phyloP scores from a whole-genome alignment of 805 yeast species.

The Starmerella stigmatis region DNA sequence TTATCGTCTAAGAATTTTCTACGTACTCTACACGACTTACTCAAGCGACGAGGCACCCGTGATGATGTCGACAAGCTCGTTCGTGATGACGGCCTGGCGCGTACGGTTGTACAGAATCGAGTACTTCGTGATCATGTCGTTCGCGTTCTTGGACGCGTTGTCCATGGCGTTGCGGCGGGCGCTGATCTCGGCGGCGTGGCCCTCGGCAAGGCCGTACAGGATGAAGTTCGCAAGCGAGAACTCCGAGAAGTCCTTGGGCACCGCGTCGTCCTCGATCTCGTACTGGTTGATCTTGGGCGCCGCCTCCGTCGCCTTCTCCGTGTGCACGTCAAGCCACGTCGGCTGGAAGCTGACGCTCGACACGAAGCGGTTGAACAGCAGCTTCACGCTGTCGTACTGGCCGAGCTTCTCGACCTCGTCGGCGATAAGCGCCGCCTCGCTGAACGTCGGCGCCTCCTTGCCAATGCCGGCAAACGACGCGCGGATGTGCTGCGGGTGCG shows the following conservation, averaged over 20 bases:
- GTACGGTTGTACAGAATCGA: constrained; percentile 98
- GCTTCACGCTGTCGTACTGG: constrained; percentile 62
- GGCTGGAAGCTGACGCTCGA: constrained; percentile 90
- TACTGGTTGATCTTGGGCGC: constrained; percentile 80
- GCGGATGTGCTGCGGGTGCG: constrained; percentile 56
- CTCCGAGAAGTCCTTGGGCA: constrained; percentile 46
- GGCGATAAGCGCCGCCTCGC: constrained; percentile 79
- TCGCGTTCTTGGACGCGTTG: constrained; percentile 98
- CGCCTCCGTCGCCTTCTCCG: constrained; percentile 59
- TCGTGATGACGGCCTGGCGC: constrained; percentile 98
- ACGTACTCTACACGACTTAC: constrained; percentile 33
- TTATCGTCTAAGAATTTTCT: constrained; percentile 5
- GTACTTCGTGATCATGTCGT: constrained; percentile 94
- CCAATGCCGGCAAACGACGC: constrained; percentile 85
- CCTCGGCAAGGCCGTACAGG: constrained; percentile 88
- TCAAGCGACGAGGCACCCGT: constrained; percentile 99
- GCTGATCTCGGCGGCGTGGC: constrained; percentile 94
- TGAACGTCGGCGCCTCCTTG: constrained; percentile 90
- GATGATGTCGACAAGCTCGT: constrained; percentile 98
- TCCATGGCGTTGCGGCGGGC: constrained; percentile 99
- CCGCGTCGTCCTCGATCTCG: constrained; percentile 49
- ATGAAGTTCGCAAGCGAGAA: constrained; percentile 84
- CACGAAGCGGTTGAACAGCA: constrained; percentile 78
- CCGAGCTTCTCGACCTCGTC: constrained; percentile 61
- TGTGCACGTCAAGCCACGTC: constrained; percentile 52